Percentiles rank a stretch among this genome's conserved stretches.
Conservation (phyloP, 306 rosid species). For the Quercus aquifolioides region DNA sequence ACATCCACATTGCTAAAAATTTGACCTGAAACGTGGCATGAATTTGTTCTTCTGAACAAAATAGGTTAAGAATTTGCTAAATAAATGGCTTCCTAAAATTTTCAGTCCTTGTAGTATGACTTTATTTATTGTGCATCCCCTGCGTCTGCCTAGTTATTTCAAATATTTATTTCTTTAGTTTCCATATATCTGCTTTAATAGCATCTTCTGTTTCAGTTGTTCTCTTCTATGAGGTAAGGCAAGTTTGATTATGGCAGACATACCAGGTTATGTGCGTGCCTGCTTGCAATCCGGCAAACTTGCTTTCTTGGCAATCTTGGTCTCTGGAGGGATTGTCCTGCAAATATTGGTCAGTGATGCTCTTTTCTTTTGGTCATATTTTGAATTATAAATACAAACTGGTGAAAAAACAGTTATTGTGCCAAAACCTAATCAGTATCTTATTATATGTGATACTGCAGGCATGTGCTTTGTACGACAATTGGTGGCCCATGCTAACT, state of each 20-base stretch:
- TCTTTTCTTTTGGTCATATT: constrained; percentile 11
- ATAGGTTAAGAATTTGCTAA: background rate
- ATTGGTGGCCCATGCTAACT: constrained; percentile 99
- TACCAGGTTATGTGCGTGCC: constrained; percentile 63
- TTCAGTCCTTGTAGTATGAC: background rate
- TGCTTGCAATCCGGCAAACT: constrained; percentile 76
- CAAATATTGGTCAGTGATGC: constrained; percentile 77
- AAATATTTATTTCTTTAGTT: background rate
- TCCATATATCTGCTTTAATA: background rate
- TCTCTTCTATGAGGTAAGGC: constrained; percentile 45
- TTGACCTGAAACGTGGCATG: background rate
- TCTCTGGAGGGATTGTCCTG: constrained; percentile 78
- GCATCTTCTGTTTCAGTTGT: constrained; percentile 39
- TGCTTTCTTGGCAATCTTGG: constrained; percentile 75
- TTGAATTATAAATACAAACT: background rate
- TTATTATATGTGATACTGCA: constrained; percentile 37
- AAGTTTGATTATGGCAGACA: constrained; percentile 67
- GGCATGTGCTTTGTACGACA: constrained; percentile 93
- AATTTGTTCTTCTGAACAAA: background rate
- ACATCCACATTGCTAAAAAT: background rate
- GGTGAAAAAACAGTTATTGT: constrained; percentile 1
- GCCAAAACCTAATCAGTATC: background rate
- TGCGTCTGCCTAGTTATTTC: background rate
- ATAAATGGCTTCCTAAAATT: background rate
- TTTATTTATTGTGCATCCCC: background rate